phyloP scores from a whole-genome alignment of 148 eudicot species.

The Persicaria maculosa region DNA sequence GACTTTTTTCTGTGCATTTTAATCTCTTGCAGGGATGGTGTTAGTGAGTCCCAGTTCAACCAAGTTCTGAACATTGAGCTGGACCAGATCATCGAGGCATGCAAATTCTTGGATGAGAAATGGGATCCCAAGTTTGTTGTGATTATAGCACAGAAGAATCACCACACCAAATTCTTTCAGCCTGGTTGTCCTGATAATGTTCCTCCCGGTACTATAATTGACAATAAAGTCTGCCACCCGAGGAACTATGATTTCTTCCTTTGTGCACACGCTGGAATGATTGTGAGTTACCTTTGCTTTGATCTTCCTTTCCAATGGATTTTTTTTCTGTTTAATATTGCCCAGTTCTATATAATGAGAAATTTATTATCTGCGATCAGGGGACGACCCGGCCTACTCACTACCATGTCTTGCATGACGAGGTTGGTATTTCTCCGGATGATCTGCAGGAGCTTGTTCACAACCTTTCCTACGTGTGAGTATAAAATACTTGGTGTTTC shows the following conservation, averaged over 20 bases:
- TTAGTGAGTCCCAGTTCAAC: slow-evolving; percentile 38
- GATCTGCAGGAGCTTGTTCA: slow-evolving; percentile 39
- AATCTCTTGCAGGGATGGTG: slow-evolving; percentile 31
- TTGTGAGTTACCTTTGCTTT: slow-evolving; percentile 20
- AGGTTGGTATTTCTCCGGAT: slow-evolving; percentile 32
- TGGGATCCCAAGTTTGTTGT: slow-evolving; percentile 30
- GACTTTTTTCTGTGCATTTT: background rate
- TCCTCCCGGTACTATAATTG: slow-evolving; percentile 27
- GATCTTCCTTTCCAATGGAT: no score
- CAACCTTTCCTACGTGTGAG: slow-evolving; percentile 37
- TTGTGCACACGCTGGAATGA: slow-evolving; percentile 45
- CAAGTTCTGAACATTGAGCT: slow-evolving; percentile 41
- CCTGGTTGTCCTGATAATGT: slow-evolving; percentile 27
- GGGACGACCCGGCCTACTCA: slow-evolving; percentile 41
- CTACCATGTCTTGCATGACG: slow-evolving; percentile 35
- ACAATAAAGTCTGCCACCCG: slow-evolving; percentile 32
- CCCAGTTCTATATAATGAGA: background rate
- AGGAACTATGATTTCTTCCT: slow-evolving; percentile 32
- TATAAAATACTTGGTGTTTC: background rate
- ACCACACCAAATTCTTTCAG: slow-evolving; percentile 38
- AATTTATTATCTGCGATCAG: slow-evolving; percentile 1
- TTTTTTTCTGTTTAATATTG: no score
- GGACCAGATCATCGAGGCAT: slow-evolving; percentile 35
- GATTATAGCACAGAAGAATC: slow-evolving; percentile 36
- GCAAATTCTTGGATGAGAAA: slow-evolving; percentile 24